Evolutionary conservation across 805 yeast genomes (phyloP), one percentile per base, ranked within the genome.

Genomic region (Saccharomycopsis oosterbeekiorum): DNA sequence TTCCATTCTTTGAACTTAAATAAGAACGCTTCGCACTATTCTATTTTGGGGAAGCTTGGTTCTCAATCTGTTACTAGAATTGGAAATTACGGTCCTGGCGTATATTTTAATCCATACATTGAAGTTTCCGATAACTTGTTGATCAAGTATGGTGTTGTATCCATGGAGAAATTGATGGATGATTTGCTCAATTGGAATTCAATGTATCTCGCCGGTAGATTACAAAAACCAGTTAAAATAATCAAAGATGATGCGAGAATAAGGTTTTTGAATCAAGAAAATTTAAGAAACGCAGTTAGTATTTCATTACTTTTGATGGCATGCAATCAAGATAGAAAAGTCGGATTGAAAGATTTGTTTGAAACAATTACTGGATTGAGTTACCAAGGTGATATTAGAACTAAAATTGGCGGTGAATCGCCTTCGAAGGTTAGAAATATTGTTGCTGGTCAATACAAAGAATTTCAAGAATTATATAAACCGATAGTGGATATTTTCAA

Each of bases 71-170:
- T 89, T 9, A 75, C 85, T 2, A 73, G 71, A 62, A 80, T 87
- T 17, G 91, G 86, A 70, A 80, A 82, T 41, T 65, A 81, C 19
- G 97, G 96, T 1, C 94, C 96, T 0, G 97, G 97, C 8, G 87
- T 93, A 2, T 94, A 93, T 71, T 94, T 89, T 77, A 94, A 94
- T 70, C 98, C 99, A 2, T 94, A 81, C 71, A 90, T 89, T 6
- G 78, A 80, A 55, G 77, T 91, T 59, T 77, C 80, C 59, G 82
- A 84, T 10, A 73, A 76, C 6, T 66, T 67, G 5, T 70, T 80
- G 58, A 82, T 93, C 55, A 94, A 94, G 70, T 94, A 94, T 70
- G 99, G 99, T 14, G 85, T 91, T 12, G 86, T 91, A 1, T 84
- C 89, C 4, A 77, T 81, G 65, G 79, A 81, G 24, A 78, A 78